phyloP scores from a whole-genome alignment of 345 rosid genomes.

The Adansonia digitata region DNA sequence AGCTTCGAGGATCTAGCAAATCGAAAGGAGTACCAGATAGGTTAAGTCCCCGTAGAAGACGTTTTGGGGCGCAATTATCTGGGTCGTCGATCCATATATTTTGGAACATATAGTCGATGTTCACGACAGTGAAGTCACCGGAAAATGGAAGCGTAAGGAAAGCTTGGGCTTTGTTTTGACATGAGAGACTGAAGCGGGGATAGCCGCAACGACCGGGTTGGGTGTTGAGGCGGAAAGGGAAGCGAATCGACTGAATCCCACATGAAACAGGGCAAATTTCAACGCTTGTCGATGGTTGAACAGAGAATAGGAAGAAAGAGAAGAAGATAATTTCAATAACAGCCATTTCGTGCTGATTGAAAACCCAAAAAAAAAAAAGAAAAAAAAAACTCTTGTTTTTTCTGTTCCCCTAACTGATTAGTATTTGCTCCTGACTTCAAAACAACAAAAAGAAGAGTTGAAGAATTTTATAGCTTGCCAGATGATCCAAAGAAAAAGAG shows the following conservation, averaged over 20 bases:
- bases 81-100: slow-evolving; percentile 14
- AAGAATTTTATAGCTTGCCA: not conserved
- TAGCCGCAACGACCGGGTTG: slow-evolving; percentile 13
- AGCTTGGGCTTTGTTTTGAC: not conserved
- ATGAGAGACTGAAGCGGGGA: slow-evolving; percentile 13
- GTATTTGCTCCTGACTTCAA: not conserved
- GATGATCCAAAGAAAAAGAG: not conserved
- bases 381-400: not conserved
- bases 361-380: not conserved
- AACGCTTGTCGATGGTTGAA: not conserved
- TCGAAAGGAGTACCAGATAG: slow-evolving; percentile 11
- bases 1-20: not conserved
- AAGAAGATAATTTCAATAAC: not conserved
- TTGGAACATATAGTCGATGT: slow-evolving; percentile 12
- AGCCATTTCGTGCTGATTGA: not conserved
- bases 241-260: not conserved
- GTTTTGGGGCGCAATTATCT: slow-evolving; percentile 12
- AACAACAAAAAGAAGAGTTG: not conserved
- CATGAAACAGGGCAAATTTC: not conserved
- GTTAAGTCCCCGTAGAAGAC: slow-evolving; percentile 18
- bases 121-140: slow-evolving; percentile 7
- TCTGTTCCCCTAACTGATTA: no score
- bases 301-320: not conserved
- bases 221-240: slow-evolving; percentile 16
- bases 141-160: slow-evolving; percentile 10